Conservation (phyloP, 345 rosid genomes). For the Camelina sativa region DNA sequence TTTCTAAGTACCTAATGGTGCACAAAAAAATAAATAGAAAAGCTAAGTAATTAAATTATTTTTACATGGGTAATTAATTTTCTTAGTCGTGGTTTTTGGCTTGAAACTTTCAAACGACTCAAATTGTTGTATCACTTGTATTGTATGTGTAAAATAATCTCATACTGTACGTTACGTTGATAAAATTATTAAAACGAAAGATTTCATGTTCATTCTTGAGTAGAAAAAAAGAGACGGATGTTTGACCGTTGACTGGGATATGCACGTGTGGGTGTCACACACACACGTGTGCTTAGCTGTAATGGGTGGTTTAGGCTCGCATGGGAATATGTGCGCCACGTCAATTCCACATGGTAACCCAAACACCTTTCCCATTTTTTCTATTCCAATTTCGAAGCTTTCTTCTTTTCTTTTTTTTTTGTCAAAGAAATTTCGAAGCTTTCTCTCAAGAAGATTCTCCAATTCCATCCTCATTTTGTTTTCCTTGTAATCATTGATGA, state of each 20-base stretch:
- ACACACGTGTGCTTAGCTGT: constrained; percentile 45
- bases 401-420: neutral
- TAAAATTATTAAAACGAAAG: too few relatives aligned
- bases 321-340: constrained; percentile 41
- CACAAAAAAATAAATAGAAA: too few relatives aligned
- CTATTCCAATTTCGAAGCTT: constrained; percentile 27
- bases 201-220: neutral
- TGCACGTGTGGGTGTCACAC: constrained; percentile 39
- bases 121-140: neutral
- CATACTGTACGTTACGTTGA: neutral
- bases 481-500: constrained; percentile 3
- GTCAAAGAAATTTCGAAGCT: constrained; percentile 18
- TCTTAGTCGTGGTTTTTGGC: neutral
- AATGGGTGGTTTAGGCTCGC: constrained; percentile 28
- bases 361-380: constrained; percentile 26
- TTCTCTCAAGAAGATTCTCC: constrained; percentile 23
- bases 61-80: too few relatives aligned
- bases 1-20: too few relatives aligned
- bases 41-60: too few relatives aligned
- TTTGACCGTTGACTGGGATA: constrained; percentile 40
- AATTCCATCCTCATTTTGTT: constrained; percentile 26
- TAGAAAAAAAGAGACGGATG: constrained; percentile 1
- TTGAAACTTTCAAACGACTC: neutral
- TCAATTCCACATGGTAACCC: constrained; percentile 40
- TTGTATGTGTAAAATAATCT: neutral